Conservation (phyloP, 2,329 filamentous ascomycete species). For the Aspergillus carbonarius region DNA sequence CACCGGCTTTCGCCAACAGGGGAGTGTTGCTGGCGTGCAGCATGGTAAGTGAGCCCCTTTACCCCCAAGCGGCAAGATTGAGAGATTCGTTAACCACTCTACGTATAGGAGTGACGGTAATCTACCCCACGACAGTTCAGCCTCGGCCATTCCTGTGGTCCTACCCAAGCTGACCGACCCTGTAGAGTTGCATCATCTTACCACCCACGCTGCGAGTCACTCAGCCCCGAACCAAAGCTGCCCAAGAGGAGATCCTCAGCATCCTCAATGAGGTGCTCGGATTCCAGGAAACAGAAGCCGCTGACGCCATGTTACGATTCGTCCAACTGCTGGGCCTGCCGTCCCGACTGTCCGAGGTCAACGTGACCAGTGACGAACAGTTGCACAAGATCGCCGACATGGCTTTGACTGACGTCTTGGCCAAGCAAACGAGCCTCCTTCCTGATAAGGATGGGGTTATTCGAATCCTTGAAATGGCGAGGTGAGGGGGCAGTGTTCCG, state of each 20-base stretch:
- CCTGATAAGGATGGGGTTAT: neutral
- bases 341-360: slow-evolving; percentile 1
- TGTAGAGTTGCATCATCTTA: slow-evolving; percentile 2
- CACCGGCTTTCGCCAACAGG: neutral
- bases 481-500: neutral
- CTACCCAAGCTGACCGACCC: neutral
- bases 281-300: neutral
- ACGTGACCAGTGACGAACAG: slow-evolving; percentile 4
- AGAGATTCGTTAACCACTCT: neutral
- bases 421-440: neutral
- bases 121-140: neutral
- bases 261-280: slow-evolving; percentile 4
- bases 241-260: neutral
- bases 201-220: neutral
- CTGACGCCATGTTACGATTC: neutral
- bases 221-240: neutral
- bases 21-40: slow-evolving; percentile 3
- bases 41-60: neutral
- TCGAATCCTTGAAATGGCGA: neutral
- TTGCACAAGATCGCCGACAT: slow-evolving; percentile 4
- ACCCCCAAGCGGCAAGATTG: too few relatives aligned
- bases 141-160: neutral
- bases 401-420: slow-evolving; percentile 1
- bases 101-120: slow-evolving; percentile 3
- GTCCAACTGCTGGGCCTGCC: slow-evolving; percentile 1